Evolutionary conservation across 495 filamentous ascomycete species (phyloP).

Genomic region (Durotheca rogersii): DNA sequence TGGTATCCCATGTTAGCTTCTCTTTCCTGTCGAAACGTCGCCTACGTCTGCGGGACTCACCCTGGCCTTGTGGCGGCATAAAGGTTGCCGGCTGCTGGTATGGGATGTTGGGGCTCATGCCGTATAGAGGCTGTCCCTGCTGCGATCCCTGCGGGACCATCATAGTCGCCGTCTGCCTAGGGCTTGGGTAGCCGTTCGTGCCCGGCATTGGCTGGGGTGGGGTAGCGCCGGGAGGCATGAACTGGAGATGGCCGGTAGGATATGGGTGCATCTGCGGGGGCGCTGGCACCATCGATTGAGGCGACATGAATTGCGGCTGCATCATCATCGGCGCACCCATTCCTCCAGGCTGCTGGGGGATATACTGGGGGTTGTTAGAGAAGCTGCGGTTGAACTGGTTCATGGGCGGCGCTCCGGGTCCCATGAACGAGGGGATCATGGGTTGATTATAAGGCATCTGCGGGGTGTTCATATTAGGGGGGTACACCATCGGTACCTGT

Average conservation of each 20-base stretch:
- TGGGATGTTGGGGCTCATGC: conserved; percentile 65
- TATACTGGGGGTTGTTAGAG: conserved; percentile 63
- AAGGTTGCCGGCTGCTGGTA: conserved; percentile 66
- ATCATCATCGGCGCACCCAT: conserved; percentile 79
- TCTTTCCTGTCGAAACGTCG: conserved; percentile 21
- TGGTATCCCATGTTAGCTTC: conserved; percentile 32
- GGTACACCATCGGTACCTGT: conserved; percentile 67
- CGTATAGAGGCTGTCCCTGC: conserved; percentile 68
- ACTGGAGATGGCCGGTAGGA: conserved; percentile 58
- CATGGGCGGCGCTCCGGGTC: conserved; percentile 62
- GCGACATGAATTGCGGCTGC: conserved; percentile 62
- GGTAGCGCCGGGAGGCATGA: conserved; percentile 60
- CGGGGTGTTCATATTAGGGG: conserved; percentile 65
- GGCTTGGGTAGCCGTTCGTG: conserved; percentile 80
- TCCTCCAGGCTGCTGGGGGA: conserved; percentile 61
- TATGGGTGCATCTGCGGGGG: conserved; percentile 74
- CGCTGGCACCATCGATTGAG: conserved; percentile 59
- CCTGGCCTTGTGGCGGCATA: conserved; percentile 61
- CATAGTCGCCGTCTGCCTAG: conserved; percentile 78
- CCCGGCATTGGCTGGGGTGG: conserved; percentile 61
- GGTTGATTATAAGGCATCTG: conserved; percentile 73
- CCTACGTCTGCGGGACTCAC: conserved; percentile 55
- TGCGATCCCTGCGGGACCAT: conserved; percentile 70
- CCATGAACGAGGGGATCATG: conserved; percentile 68
- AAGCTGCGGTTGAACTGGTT: conserved; percentile 50